Evolutionary conservation across 2,329 filamentous ascomycete genomes (phyloP).

Genomic region (Lecanicillium sp.): DNA sequence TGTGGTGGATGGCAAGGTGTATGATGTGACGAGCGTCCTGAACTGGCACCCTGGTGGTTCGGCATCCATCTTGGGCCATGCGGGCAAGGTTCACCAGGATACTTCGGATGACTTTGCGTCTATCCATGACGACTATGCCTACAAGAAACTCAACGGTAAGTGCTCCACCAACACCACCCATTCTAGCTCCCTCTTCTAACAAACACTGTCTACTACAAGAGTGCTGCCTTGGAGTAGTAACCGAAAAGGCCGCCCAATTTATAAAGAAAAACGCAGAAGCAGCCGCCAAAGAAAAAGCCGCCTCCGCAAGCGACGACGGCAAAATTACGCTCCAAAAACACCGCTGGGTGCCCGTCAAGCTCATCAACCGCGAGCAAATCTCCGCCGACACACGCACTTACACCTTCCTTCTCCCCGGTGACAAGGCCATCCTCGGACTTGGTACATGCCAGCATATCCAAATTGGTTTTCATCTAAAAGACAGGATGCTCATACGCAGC

Average conservation of each 20-base stretch:
- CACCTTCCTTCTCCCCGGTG: slow-evolving; percentile 34
- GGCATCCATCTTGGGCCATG: slow-evolving; percentile 37
- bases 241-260: slow-evolving; percentile 36
- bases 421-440: slow-evolving; percentile 33
- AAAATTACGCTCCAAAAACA: slow-evolving; percentile 30
- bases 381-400: slow-evolving; percentile 33
- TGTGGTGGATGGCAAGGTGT: slow-evolving; percentile 41
- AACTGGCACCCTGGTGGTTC: slow-evolving; percentile 42
- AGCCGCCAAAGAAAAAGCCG: slow-evolving; percentile 20
- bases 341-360: slow-evolving; percentile 18
- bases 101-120: slow-evolving; percentile 40
- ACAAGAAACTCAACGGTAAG: slow-evolving; percentile 36
- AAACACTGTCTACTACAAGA: slow-evolving; percentile 26
- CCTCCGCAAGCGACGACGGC: slow-evolving; percentile 12
- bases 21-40: slow-evolving; percentile 38
- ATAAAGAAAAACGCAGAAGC: slow-evolving; percentile 35
- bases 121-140: slow-evolving; percentile 42
- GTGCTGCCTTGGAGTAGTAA: slow-evolving; percentile 39
- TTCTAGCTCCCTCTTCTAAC: background rate
- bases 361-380: slow-evolving; percentile 23
- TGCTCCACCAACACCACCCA: slow-evolving; percentile 18
- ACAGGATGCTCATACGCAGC: slow-evolving; percentile 39
- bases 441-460: slow-evolving; percentile 44
- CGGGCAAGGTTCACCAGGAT: slow-evolving; percentile 38
- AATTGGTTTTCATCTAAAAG: slow-evolving; percentile 42